Conservation (phyloP, 495 filamentous ascomycete species). For the Penicillium riverlandense region DNA sequence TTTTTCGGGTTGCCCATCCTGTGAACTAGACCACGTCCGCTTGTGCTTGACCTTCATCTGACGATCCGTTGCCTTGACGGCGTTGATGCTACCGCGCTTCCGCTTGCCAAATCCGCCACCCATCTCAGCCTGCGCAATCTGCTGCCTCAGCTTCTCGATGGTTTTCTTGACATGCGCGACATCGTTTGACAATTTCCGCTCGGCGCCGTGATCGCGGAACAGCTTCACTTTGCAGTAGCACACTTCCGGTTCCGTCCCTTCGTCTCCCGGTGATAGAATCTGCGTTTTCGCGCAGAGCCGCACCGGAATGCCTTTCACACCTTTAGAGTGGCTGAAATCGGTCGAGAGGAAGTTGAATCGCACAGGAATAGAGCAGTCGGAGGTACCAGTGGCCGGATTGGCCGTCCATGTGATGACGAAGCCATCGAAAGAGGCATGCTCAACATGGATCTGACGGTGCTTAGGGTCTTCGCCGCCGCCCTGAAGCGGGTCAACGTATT, state of each 20-base stretch:
- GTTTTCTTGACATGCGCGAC: conserved; percentile 87
- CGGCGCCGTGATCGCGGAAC: conserved; percentile 93
- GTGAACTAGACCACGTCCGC: conserved; percentile 92
- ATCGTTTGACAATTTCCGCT: conserved; percentile 91
- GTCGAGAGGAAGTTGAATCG: conserved; percentile 98
- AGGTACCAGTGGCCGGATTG: conserved; percentile 43
- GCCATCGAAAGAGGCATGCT: conserved; percentile 80
- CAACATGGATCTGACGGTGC: conserved; percentile 68
- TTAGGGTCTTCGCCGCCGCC: conserved; percentile 61
- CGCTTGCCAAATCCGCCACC: conserved; percentile 86
- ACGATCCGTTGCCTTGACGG: conserved; percentile 37
- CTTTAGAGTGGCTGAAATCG: conserved; percentile 97
- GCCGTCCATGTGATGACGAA: conserved; percentile 87
- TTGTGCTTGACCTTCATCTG: conserved; percentile 85
- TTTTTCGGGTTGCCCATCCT: conserved; percentile 58
- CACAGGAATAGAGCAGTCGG: conserved; percentile 76
- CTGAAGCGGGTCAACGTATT: conserved; percentile 78
- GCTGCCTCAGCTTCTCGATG: conserved; percentile 89
- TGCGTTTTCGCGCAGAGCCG: conserved; percentile 88
- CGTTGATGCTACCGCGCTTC: conserved; percentile 58
- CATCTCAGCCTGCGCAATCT: conserved; percentile 79
- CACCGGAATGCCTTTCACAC: conserved; percentile 93
- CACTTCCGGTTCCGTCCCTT: conserved; percentile 53
- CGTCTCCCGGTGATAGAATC: conserved; percentile 37
- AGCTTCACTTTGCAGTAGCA: conserved; percentile 95